phyloP scores from a whole-genome alignment of 1,284 basidiomycete species.

The Moesziomyces sp. region DNA sequence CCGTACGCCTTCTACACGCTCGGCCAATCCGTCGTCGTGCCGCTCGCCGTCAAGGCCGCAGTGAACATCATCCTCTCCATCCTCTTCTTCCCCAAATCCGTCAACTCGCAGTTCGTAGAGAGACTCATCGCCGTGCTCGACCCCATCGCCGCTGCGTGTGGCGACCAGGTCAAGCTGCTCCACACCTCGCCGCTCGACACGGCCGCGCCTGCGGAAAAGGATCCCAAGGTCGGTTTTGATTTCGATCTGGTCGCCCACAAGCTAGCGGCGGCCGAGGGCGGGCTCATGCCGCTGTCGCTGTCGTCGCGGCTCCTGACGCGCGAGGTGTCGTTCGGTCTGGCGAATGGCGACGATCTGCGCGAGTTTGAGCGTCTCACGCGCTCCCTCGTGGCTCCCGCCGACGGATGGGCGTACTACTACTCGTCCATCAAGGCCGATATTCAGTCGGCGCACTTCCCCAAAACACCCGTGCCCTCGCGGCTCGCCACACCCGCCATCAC shows the following conservation, averaged over 20 bases:
- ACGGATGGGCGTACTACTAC: slow-evolving; percentile 76
- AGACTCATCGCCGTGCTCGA: slow-evolving; percentile 73
- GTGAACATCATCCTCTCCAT: slow-evolving; percentile 73
- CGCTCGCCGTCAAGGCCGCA: slow-evolving; percentile 75
- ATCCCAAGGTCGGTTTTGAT: slow-evolving; percentile 69
- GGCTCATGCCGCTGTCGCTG: slow-evolving; percentile 73
- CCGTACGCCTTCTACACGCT: slow-evolving; percentile 78
- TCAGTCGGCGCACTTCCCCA: slow-evolving; percentile 40
- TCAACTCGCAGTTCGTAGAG: slow-evolving; percentile 75
- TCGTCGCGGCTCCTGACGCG: slow-evolving; percentile 74
- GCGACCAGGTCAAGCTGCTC: slow-evolving; percentile 72
- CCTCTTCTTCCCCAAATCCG: slow-evolving; percentile 76
- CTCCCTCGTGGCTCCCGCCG: slow-evolving; percentile 70
- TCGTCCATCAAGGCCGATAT: slow-evolving; percentile 53
- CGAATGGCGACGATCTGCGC: slow-evolving; percentile 74
- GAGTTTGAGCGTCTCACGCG: slow-evolving; percentile 70
- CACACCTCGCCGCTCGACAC: slow-evolving; percentile 70
- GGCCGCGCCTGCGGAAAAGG: slow-evolving; percentile 1
- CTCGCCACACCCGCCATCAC: slow-evolving; percentile 33
- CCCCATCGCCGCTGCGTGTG: slow-evolving; percentile 72
- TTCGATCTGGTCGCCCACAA: slow-evolving; percentile 44
- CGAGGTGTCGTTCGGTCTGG: slow-evolving; percentile 77
- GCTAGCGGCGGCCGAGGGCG: slow-evolving; percentile 73
- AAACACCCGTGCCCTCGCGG: slow-evolving; percentile 44
- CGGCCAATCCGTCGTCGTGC: slow-evolving; percentile 73